Evolutionary conservation across 2,329 filamentous ascomycete species (phyloP).

Genomic region (Phoma sp.): DNA sequence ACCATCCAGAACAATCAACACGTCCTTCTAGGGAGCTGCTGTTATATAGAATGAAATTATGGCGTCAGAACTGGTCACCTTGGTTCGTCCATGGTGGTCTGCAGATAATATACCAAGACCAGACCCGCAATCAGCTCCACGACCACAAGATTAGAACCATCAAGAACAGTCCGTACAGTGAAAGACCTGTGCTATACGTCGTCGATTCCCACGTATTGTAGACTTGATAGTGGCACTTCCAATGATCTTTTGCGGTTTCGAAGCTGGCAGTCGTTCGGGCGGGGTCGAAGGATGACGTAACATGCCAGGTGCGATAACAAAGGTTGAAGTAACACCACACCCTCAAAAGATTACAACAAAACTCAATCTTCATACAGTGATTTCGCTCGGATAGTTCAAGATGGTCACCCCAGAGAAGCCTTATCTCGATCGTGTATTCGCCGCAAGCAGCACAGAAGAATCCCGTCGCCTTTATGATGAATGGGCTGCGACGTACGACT

Average conservation of each 20-base stretch:
- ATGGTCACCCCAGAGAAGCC: conserved; percentile 8
- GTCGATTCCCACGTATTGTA: neutral
- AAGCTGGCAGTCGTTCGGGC: neutral
- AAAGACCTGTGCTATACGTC: neutral
- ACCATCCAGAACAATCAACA: neutral
- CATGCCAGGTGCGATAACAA: too few relatives aligned
- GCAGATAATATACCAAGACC: too few relatives aligned
- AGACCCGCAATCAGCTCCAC: too few relatives aligned
- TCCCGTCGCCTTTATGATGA: conserved; percentile 54
- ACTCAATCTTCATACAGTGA: too few relatives aligned
- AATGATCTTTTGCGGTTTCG: neutral
- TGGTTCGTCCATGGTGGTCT: too few relatives aligned
- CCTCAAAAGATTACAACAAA: neutral
- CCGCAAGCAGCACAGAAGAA: conserved; percentile 45
- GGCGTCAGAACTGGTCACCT: too few relatives aligned
- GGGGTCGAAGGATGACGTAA: conserved; percentile 8
- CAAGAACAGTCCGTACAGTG: neutral
- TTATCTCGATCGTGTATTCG: conserved; percentile 50
- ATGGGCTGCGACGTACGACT: conserved; percentile 57
- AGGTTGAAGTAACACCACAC: too few relatives aligned
- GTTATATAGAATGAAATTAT: too few relatives aligned
- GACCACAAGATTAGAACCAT: too few relatives aligned
- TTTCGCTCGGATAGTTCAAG: neutral
- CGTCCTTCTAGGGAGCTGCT: neutral
- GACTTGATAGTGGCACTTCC: neutral